Base-by-base conservation (phyloP, 2,329 filamentous ascomycete species). In the Claviceps citrina region DNA sequence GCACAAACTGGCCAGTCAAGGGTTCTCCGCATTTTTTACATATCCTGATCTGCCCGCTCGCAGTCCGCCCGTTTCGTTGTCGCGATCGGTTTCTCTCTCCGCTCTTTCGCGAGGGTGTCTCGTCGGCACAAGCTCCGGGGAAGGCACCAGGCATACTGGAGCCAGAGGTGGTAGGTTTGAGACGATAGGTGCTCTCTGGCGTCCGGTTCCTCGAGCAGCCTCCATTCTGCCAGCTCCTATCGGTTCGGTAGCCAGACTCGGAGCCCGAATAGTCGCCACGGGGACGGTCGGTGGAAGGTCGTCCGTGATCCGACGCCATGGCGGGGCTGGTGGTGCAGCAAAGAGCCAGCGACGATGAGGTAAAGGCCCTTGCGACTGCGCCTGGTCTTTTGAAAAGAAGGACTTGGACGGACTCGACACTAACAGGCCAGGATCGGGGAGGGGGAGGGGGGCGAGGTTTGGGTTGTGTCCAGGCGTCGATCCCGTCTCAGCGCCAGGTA, bases 1-100 rank as follows among this genome's bases (percentile, higher is more conserved):
- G 77, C 47, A 98, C 91, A 58, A 96, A 98, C 62, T 98, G 91
- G 32, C 91, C 91, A 1, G 85, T 93, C 58, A 98, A 68, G 40
- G 80, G 71, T 58, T 89, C 82, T 47, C 78, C 78, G 56, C 91
- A 98, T 61, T 94, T 95, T 54, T 85, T 87, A 63, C 84, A 89
- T 30, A 73, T 66, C 48, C 82, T 73, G 44, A 73, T 57, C 48
- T 73, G 70, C 30, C 75, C 73, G 54, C 74, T 78, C 34, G 66
- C 63, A 39, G 68, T 68, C 49, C 74, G 66, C 37, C 69, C 67
- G 50, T 62, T 66, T 49, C 69, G 64, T 35, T 62, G 66, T 51
- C 70, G 63, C 43, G 74, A 75, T 47, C 71, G 61, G 49, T 70
- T 76, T 43, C 71, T 67, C 57, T 79, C 75, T 47, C 55, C 62